Conservation (phyloP, 805 yeast species). For the Saturnispora quitensis region DNA sequence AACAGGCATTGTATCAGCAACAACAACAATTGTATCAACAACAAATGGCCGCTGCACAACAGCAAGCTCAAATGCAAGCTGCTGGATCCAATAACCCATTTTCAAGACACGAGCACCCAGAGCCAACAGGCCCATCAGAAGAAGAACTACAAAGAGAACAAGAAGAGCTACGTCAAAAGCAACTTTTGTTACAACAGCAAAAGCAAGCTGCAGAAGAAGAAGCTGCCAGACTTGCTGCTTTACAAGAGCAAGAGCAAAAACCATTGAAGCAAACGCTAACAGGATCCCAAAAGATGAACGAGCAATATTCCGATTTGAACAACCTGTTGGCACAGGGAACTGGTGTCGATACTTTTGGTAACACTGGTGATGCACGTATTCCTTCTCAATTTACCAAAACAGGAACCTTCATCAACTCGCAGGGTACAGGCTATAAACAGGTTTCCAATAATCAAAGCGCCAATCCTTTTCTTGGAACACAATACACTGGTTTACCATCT, state of each 20-base stretch:
- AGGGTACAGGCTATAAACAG: constrained; percentile 74
- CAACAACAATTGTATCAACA: constrained; percentile 18
- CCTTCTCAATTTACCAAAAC: constrained; percentile 91
- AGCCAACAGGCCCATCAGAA: constrained; percentile 22
- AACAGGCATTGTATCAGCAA: constrained; percentile 15
- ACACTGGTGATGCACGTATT: constrained; percentile 71
- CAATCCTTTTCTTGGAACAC: constrained; percentile 58
- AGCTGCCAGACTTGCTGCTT: constrained; percentile 17
- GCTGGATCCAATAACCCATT: constrained; percentile 33
- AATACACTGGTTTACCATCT: constrained; percentile 52
- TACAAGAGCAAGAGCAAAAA: constrained; percentile 17
- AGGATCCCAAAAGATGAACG: constrained; percentile 47
- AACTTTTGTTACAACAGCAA: constrained; percentile 9
- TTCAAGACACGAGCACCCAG: constrained; percentile 16
- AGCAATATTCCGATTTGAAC: constrained; percentile 64
- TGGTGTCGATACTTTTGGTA: constrained; percentile 90
- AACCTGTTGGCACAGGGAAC: constrained; percentile 75
- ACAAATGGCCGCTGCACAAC: constrained; percentile 18
- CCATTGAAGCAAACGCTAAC: constrained; percentile 40
- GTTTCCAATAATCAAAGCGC: constrained; percentile 31
- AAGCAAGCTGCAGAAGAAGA: constrained; percentile 9
- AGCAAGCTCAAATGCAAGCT: constrained; percentile 31
- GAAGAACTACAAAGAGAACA: constrained; percentile 45
- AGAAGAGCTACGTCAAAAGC: constrained; percentile 25
- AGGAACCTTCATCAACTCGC: constrained; percentile 72